phyloP scores from a whole-genome alignment of 345 rosid genomes.

The Eucalyptus melliodora region DNA sequence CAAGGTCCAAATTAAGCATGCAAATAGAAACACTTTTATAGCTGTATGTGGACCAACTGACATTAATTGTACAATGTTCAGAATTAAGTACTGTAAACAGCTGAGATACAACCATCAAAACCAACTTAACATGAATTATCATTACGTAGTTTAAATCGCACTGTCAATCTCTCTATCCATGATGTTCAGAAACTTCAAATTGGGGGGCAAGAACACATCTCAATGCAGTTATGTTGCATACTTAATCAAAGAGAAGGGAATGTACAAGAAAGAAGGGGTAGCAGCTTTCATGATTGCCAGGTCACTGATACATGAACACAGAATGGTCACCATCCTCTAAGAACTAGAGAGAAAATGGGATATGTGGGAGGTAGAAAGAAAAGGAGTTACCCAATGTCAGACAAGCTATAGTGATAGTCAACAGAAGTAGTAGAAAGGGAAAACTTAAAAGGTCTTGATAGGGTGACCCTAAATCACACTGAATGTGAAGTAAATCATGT shows the following conservation, averaged over 20 bases:
- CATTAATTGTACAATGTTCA: not conserved
- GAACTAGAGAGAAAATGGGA: not conserved
- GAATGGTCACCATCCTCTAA: not conserved
- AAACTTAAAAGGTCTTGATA: not conserved
- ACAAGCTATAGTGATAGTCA: not conserved
- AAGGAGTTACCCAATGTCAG: not conserved
- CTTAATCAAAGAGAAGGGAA: not conserved
- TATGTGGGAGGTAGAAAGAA: not conserved
- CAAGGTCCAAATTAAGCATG: not conserved
- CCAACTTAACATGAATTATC: not conserved
- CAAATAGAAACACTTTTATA: not conserved
- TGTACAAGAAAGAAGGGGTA: not conserved
- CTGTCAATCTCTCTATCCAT: not conserved
- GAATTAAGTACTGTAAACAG: not conserved
- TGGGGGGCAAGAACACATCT: not conserved
- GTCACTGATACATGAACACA: not conserved
- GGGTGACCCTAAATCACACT: not conserved
- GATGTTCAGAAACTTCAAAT: not conserved
- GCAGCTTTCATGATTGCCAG: not conserved
- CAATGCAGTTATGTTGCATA: not conserved
- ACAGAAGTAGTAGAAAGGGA: not conserved
- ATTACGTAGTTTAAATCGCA: not conserved
- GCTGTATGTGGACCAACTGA: not conserved
- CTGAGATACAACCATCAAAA: not conserved
- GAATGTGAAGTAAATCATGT: not conserved